phyloP scores from a whole-genome alignment of 2,329 filamentous ascomycete species.

The Sclerotinia nivalis region DNA sequence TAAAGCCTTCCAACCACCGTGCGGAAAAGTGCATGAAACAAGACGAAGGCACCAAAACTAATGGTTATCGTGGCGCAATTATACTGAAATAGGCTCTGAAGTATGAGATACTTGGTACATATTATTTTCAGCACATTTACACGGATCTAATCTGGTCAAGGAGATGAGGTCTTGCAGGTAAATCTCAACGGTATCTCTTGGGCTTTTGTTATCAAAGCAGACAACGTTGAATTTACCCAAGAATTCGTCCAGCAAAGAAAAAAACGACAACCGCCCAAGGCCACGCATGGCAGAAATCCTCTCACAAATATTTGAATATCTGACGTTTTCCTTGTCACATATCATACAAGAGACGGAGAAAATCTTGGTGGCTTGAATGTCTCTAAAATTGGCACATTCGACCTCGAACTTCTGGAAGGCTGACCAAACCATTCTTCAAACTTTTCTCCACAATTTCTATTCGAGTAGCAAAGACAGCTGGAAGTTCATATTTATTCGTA shows the following conservation, averaged over 20 bases:
- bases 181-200: too few relatives aligned
- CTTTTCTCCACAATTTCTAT: background rate
- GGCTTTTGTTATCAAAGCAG: too few relatives aligned
- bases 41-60: background rate
- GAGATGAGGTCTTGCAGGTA: too few relatives aligned
- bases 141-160: background rate
- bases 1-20: background rate
- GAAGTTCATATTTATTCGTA: background rate
- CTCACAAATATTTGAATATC: background rate
- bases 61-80: background rate
- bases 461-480: background rate
- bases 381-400: background rate
- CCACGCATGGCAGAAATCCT: background rate
- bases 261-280: too few relatives aligned
- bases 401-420: background rate
- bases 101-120: background rate
- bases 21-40: background rate
- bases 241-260: too few relatives aligned
- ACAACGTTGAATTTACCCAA: too few relatives aligned
- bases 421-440: background rate
- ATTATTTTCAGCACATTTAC: background rate
- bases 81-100: background rate
- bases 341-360: background rate
- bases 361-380: background rate
- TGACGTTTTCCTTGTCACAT: too few relatives aligned